Evolutionary conservation across 78 protist genomes (phyloP).

Genomic region (Creolimax fragrantissima): DNA sequence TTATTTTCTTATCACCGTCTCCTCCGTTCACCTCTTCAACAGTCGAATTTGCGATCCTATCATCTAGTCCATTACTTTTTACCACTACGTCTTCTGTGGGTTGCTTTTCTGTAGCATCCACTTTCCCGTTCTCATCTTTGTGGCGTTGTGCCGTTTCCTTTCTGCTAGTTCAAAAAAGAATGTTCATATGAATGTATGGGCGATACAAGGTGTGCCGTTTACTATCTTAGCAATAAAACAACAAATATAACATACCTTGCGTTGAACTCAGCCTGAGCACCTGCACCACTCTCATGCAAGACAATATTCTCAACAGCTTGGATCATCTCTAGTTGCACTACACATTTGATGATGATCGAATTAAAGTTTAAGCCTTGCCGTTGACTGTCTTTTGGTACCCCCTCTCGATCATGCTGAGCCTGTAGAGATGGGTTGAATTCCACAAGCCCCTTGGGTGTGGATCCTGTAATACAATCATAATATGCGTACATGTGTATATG

Average conservation of each 20-base stretch:
- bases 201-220: too few relatives aligned
- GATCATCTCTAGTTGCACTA: slow-evolving; percentile 28
- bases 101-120: too few relatives aligned
- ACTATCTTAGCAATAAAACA: not conserved
- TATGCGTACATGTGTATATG: not conserved
- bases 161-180: not conserved
- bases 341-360: slow-evolving; percentile 25
- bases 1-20: too few relatives aligned
- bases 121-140: too few relatives aligned
- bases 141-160: not conserved
- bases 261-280: not conserved
- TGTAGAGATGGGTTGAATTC: not conserved
- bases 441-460: not conserved
- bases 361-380: not conserved
- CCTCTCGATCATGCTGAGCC: not conserved
- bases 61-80: too few relatives aligned
- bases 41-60: too few relatives aligned
- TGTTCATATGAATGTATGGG: not conserved
- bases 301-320: slow-evolving; percentile 5
- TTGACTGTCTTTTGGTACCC: not conserved
- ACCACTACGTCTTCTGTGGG: too few relatives aligned
- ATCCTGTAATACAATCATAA: too few relatives aligned
- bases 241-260: not conserved
- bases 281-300: not conserved
- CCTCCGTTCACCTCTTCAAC: too few relatives aligned